Conservation (phyloP, 2,329 filamentous ascomycete species). For the Calonectria naviculata region DNA sequence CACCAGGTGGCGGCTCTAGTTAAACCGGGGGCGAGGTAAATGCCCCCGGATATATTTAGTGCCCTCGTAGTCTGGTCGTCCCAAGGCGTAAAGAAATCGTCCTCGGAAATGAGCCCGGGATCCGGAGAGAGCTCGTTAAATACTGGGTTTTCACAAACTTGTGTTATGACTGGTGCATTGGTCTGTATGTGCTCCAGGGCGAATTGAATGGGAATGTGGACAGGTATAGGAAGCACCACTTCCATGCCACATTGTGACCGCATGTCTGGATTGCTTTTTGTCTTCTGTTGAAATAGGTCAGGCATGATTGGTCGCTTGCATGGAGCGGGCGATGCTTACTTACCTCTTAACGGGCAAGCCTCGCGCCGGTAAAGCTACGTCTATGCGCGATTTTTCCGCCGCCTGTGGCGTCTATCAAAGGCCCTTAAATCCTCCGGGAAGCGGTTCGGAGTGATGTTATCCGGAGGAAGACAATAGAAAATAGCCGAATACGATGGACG, state of each 20-base stretch:
- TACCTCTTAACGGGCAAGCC: not conserved
- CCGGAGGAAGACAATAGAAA: not conserved
- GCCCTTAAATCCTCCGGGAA: not conserved
- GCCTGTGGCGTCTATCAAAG: not conserved
- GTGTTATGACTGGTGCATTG: not conserved
- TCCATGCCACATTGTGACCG: not conserved
- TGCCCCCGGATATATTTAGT: not conserved
- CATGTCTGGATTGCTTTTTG: not conserved
- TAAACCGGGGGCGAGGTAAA: not conserved
- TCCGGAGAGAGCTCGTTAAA: not conserved
- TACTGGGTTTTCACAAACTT: not conserved
- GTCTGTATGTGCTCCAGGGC: not conserved
- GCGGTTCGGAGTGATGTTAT: not conserved
- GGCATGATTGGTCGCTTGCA: not conserved
- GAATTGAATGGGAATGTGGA: not conserved
- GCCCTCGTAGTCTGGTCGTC: not conserved
- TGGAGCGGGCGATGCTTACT: not conserved
- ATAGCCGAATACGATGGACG: not conserved
- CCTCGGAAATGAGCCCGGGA: not conserved
- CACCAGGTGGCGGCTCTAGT: not conserved
- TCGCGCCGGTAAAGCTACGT: not conserved
- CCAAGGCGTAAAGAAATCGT: not conserved
- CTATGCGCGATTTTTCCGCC: not conserved
- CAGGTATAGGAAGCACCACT: not conserved
- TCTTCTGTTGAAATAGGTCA: not conserved